Percentiles rank a stretch among this genome's conserved stretches.
These are phyloP conservation scores for Helicosporidium sp. DNA, from an alignment of 139 green algal genomes.

Conservation along the genomic window DNA sequence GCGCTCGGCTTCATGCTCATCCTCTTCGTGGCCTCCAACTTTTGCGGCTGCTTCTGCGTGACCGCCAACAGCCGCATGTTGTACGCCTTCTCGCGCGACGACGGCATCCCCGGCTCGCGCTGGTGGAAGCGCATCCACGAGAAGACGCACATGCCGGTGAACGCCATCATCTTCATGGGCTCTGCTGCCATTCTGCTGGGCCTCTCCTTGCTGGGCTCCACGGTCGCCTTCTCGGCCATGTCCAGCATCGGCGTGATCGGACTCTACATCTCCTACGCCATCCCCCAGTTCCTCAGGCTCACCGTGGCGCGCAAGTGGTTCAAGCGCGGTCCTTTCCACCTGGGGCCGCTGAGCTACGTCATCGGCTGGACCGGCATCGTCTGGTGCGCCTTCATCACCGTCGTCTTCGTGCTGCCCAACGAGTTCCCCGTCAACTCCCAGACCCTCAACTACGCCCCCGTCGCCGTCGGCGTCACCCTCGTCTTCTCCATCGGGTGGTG, in stretches of 20 bases:
- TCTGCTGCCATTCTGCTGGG: slow-evolving; percentile 21
- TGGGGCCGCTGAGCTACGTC: slow-evolving; percentile 10
- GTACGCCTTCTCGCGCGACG: slow-evolving; percentile 31
- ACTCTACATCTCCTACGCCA: slow-evolving; percentile 27
- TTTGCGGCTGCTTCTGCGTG: slow-evolving; percentile 1
- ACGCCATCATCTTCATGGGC: slow-evolving; percentile 19
- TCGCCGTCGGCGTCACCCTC: slow-evolving; percentile 21
- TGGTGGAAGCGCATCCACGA: slow-evolving; percentile 16
- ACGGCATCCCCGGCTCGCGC: slow-evolving; percentile 15
- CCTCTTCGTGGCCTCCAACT: slow-evolving; percentile 15
- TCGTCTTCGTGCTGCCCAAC: slow-evolving; percentile 23
- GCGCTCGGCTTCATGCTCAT: slow-evolving; percentile 2
- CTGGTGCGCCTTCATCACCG: slow-evolving; percentile 27
- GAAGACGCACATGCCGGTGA: slow-evolving; percentile 15
- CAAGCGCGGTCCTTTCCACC: slow-evolving; percentile 25
- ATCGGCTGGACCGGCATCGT: slow-evolving; percentile 9
- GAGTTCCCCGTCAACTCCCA: slow-evolving; percentile 19
- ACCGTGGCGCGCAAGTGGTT: slow-evolving; percentile 17
- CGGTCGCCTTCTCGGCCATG: slow-evolving; percentile 14
- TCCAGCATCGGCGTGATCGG: slow-evolving; percentile 28
- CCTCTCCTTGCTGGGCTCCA: slow-evolving; percentile 12
- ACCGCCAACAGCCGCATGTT: slow-evolving; percentile 19
- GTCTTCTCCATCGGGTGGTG: slow-evolving; percentile 14
- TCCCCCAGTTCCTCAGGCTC: slow-evolving; percentile 30
- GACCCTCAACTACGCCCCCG: slow-evolving; percentile 28